Base-by-base conservation (phyloP, 768 basidiomycete genomes). In the Lentinus brumalis region DNA sequence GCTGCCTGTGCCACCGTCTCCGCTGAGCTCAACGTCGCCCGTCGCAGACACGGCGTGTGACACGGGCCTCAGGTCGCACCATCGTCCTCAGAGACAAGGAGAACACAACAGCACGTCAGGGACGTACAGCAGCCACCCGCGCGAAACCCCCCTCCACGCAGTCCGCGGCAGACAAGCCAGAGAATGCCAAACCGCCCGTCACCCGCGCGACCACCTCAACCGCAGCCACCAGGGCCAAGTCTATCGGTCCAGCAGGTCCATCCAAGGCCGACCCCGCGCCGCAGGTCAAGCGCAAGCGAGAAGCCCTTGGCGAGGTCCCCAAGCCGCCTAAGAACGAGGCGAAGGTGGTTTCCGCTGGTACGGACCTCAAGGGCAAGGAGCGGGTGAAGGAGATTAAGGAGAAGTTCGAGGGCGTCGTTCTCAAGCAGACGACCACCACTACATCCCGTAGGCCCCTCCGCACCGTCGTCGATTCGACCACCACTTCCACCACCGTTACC, bases 241-340 rank as follows among this genome's bases (percentile, higher is more conserved):
- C 77, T 45, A 71, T 56, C 18, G 74, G 78, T 45, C 75, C 81
- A 8, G 68, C 79, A 7, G 35, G 35, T 63, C 76, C 80, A 40
- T 73, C 75, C 62, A 80, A 84, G 63, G 67, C 72, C 21, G 84
- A 87, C 45, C 74, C 76, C 14, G 73, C 77, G 18, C 76, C 78
- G 2, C 81, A 81, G 49, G 84, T 81, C 38, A 91, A 91, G 71
- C 83, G 90, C 57, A 92, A 92, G 72, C 87, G 91, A 18, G 86
- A 87, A 51, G 89, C 86, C 0, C 78, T 93, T 44, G 83, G 83
- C 15, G 92, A 93, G 70, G 87, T 92, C 46, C 84, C 85, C 8
- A 77, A 78, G 2, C 70, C 78, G 62, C 85, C 86, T 67, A 85
- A 83, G 67, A 79, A 79, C 63, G 78, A 77, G 61, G 63, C 59